Conservation (phyloP, 2,329 filamentous ascomycete species). For the Aspergillus felis region DNA sequence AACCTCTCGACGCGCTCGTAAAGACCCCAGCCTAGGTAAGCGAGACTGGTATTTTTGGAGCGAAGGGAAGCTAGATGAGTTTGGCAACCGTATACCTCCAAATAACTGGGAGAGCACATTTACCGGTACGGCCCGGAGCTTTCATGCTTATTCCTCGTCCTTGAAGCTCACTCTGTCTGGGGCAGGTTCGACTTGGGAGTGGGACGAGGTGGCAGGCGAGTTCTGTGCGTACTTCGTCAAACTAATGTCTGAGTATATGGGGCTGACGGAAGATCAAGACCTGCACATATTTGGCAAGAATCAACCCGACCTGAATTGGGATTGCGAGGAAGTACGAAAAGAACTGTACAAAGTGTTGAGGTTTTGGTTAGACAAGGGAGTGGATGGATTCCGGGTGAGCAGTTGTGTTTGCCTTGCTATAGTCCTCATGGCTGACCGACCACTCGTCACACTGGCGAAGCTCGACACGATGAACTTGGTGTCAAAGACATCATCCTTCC, state of each 20-base stretch:
- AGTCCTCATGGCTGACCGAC: not conserved
- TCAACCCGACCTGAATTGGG: constrained; percentile 72
- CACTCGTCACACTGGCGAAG: not conserved
- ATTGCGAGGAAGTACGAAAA: constrained; percentile 58
- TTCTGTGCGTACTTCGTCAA: constrained; percentile 45
- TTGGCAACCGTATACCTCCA: constrained; percentile 61
- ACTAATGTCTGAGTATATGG: not conserved
- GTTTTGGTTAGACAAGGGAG: constrained; percentile 71
- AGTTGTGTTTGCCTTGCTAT: not conserved
- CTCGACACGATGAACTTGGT: constrained; percentile 64
- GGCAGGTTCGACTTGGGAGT: constrained; percentile 41
- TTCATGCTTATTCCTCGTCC: not conserved
- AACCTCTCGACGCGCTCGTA: constrained; percentile 54
- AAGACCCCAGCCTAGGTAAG: constrained; percentile 54
- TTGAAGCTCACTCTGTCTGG: not conserved
- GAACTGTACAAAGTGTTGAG: constrained; percentile 66
- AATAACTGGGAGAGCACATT: constrained; percentile 63
- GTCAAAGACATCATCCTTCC: constrained; percentile 54
- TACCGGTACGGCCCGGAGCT: constrained; percentile 20
- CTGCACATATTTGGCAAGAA: constrained; percentile 13
- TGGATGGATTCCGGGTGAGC: constrained; percentile 63
- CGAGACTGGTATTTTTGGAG: constrained; percentile 61
- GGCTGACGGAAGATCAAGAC: constrained; percentile 4
- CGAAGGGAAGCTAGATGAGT: constrained; percentile 45
- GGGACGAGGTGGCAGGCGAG: constrained; percentile 62